Percentiles rank a stretch among this genome's conserved stretches.
Conservation (phyloP, 768 basidiomycete species). For the Calocera viscosa region DNA sequence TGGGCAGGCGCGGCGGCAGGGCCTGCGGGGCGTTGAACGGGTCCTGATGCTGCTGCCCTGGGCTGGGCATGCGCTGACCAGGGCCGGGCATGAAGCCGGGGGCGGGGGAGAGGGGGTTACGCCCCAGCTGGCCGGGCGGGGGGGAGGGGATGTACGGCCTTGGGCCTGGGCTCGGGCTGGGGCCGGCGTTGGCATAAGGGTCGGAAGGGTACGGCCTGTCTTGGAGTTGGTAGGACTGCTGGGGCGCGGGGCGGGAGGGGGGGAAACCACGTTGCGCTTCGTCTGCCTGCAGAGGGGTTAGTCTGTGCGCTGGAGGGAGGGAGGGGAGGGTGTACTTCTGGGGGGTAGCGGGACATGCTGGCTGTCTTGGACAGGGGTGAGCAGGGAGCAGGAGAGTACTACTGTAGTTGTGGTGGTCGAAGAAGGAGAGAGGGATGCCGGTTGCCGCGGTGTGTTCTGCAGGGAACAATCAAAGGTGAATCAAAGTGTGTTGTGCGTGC, state of each 20-base stretch:
- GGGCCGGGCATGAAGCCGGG: not conserved
- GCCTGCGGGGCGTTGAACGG: not conserved
- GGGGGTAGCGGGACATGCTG: slow-evolving; percentile 8
- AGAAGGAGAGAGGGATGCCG: too few relatives aligned
- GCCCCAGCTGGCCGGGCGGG: not conserved
- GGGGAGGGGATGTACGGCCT: not conserved
- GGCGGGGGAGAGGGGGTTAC: not conserved
- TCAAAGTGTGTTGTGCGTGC: too few relatives aligned
- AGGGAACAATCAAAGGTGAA: too few relatives aligned
- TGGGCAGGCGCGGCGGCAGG: not conserved
- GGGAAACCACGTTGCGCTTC: not conserved
- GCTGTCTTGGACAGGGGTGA: not conserved
- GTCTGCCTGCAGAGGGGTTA: not conserved
- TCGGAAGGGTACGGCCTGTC: not conserved
- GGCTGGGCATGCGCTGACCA: not conserved
- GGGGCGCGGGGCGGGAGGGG: not conserved
- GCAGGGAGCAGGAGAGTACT: too few relatives aligned
- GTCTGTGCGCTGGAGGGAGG: not conserved
- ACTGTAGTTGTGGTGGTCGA: too few relatives aligned
- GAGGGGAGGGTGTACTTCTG: not conserved
- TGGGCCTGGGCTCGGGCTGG: too few relatives aligned
- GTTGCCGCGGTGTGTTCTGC: too few relatives aligned
- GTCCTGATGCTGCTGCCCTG: not conserved
- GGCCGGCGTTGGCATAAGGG: too few relatives aligned
- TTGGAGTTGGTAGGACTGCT: not conserved